A percentile compares a stretch with the other conserved stretches of the same genome.
Conservation (phyloP, 306 rosid species). For the Vigna hirtella region DNA sequence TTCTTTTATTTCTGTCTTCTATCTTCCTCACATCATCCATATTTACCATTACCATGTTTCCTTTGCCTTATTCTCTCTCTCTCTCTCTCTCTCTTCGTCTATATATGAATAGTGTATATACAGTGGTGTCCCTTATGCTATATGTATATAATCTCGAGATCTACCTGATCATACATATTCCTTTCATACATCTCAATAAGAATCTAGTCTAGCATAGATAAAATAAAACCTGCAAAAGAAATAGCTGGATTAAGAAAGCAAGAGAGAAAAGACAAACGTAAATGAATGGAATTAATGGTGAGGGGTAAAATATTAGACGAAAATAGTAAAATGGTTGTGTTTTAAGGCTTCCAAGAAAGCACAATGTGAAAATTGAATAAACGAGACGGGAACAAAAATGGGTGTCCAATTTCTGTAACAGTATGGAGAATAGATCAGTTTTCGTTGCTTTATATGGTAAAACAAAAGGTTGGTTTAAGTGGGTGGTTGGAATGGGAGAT, state of each 20-base stretch:
- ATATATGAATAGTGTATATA: neutral
- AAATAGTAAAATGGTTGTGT: constrained; percentile 44
- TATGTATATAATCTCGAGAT: constrained; percentile 37
- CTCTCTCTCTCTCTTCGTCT: neutral
- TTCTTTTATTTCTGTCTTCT: neutral
- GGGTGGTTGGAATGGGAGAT: constrained; percentile 55
- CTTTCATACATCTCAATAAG: constrained; percentile 45
- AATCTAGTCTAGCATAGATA: constrained; percentile 35
- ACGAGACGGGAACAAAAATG: constrained; percentile 42
- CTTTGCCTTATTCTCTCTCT: neutral
- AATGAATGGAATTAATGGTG: neutral
- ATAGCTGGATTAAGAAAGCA: neutral
- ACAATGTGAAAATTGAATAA: constrained; percentile 29
- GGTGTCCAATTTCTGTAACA: constrained; percentile 20
- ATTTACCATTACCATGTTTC: too few species aligned
- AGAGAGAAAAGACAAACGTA: constrained; percentile 1
- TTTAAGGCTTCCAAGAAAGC: constrained; percentile 39
- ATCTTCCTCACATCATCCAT: neutral
- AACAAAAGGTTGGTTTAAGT: constrained; percentile 40
- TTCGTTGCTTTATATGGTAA: constrained; percentile 47
- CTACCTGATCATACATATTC: constrained; percentile 9
- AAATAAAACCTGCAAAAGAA: constrained; percentile 37
- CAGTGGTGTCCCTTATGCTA: neutral
- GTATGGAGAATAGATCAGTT: constrained; percentile 9
- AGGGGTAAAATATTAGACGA: constrained; percentile 21